Base-by-base conservation (phyloP, 2,329 filamentous ascomycete genomes). In the Verticillium tricorpus region DNA sequence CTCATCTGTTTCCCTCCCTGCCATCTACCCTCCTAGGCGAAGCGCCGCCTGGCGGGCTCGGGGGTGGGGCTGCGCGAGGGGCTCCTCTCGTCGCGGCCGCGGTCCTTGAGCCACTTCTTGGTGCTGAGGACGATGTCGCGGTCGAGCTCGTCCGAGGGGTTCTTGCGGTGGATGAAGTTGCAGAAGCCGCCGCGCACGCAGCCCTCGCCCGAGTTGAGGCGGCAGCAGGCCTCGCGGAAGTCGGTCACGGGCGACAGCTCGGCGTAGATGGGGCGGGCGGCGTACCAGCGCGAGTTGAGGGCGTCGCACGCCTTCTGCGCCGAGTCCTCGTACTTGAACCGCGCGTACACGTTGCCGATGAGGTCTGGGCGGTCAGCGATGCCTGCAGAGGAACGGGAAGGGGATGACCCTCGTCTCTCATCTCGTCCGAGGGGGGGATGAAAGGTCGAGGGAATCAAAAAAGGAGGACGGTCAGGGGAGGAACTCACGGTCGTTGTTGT, bases 131-230 rank as follows among this genome's bases (percentile, higher is more conserved):
- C 88, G 69, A 99, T 77, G 69, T 99, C 95, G 66, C 89, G 82
- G 65, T 99, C 95, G 69, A 99, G 81, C 79, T 98, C 94, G 12
- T 92, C 82, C 68, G 85, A 87, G 4, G 95, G 95, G 74, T 98
- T 95, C 82, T 99, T 99, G 72, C 95, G 87, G 76, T 99, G 95
- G 67, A 99, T 99, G 77, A 99, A 99, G 77, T 99, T 99, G 84
- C 95, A 99, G 82, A 98, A 98, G 35, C 95, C 95, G 65, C 93
- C 95, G 67, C 95, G 85, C 54, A 97, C 93, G 77, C 95, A 99
- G 55, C 95, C 95, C 77, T 98, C 95, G 65, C 95, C 95, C 45
- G 86, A 91, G 73, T 99, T 99, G 31, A 98, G 83, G 60, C 95
- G 86, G 78, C 95, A 99, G 76, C 95, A 99, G 19, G 95, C 95